Percentiles rank a stretch among this genome's conserved stretches.
Evolutionary conservation across 768 basidiomycete species (phyloP).

Genomic region (Suillus americanus): DNA sequence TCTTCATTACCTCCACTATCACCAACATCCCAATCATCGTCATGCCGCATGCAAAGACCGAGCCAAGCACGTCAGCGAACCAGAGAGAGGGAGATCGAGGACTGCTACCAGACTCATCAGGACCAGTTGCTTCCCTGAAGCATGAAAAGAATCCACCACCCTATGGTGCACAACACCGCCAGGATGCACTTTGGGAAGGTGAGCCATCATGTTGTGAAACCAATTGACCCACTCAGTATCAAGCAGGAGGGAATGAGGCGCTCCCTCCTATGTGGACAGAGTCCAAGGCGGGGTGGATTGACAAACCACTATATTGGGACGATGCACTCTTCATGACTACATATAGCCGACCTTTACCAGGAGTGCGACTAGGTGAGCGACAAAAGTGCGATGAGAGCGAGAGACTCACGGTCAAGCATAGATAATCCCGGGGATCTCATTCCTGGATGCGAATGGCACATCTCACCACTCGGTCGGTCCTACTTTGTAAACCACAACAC

Average conservation of each 20-base stretch:
- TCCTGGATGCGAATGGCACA: not conserved
- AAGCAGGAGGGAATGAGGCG: not conserved
- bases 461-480: not conserved
- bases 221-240: not conserved
- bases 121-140: not conserved
- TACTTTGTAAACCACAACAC: not conserved
- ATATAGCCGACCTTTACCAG: no score
- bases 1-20: not conserved
- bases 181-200: conserved; percentile 4
- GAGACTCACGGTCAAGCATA: not conserved
- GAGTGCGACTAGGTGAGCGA: not conserved
- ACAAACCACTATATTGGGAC: no score
- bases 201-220: not conserved
- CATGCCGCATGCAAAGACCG: not conserved
- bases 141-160: not conserved
- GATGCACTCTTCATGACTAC: no score
- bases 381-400: not conserved
- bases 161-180: not conserved
- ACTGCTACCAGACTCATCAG: not conserved
- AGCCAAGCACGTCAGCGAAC: not conserved
- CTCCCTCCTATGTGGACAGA: not conserved
- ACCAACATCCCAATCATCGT: no score
- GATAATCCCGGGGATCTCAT: not conserved
- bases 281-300: no score
- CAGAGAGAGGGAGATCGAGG: not conserved